phyloP scores from a whole-genome alignment of 129 eudicot genomes.

The Chrysanthemum seticuspe region DNA sequence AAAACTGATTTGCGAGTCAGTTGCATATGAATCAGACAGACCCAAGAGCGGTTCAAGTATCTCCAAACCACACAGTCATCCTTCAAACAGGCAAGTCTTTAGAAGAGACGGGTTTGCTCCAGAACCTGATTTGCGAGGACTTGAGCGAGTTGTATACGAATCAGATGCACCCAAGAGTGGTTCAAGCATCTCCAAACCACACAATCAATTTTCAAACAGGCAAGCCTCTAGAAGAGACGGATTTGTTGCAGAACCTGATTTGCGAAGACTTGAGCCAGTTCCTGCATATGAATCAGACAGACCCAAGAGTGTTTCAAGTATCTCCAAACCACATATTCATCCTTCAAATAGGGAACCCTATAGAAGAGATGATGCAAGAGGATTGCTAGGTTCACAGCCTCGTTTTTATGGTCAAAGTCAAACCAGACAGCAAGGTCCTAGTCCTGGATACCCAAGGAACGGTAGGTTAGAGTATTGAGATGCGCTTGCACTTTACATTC shows the following conservation, averaged over 20 bases:
- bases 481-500: not conserved
- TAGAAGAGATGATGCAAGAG: conserved; percentile 44
- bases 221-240: conserved; percentile 8
- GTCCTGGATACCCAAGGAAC: conserved; percentile 36
- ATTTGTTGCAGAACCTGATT: conserved; percentile 67
- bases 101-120: conserved; percentile 55
- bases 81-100: conserved; percentile 21
- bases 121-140: conserved; percentile 82
- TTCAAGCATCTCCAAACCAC: no score
- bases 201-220: no score
- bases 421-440: conserved; percentile 38
- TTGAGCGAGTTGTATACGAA: conserved; percentile 61
- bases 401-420: conserved; percentile 39
- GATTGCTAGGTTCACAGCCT: conserved; percentile 33
- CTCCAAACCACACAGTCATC: conserved; percentile 21
- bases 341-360: conserved; percentile 18
- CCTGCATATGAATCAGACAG: conserved; percentile 37
- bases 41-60: conserved; percentile 2
- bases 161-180: conserved; percentile 31
- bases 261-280: conserved; percentile 77
- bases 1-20: no score
- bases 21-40: no score
- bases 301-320: conserved; percentile 28
- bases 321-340: conserved; percentile 18
- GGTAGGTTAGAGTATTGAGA: conserved; percentile 36